Base-by-base conservation (phyloP, 371 early-diverging fungal genomes). In the Nosema muscidifuracis region DNA sequence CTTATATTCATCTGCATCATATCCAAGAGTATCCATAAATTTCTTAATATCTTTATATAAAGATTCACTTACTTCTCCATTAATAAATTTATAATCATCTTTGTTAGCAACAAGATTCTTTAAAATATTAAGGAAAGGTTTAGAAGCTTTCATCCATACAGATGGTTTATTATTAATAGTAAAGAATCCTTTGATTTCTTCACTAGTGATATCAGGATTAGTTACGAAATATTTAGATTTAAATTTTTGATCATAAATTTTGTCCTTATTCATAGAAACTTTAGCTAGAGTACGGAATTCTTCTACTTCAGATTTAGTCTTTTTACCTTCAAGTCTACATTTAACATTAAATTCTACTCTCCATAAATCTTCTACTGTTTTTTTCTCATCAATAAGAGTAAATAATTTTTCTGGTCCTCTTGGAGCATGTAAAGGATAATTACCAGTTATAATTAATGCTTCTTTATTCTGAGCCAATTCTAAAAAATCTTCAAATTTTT, bases 391-490 rank as follows among this genome's bases (percentile, higher is more conserved):
- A 30, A 13, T 34, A 1, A 69, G 51, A 2, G 47, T 69, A 38
- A 26, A 61, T 20, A 51, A 51, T 2, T 61, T 33, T 34, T 69
- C 70, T 34, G 51, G 60, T 51, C 53, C 70, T 7, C 70, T 42
- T 12, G 60, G 70, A 24, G 38, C 47, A 20, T 69, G 70, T 26
- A 51, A 28, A 6, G 70, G 70, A 22, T 61, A 28, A 28, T 58
- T 44, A 20, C 47, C 47, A 12, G 47, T 38, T n/a, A 61, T 61
- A 12, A 69, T 20, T 9, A 18, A 28, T 20, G 20, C 65, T 9
- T 38, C 36, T 43, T 34, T 56, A 6, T 30, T 56, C 28, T 71
- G 72, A 10, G 72, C 63, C 1, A 71, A 36, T 26, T 56, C 31
- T 13, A 55, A 22, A 43, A 65, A 71, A 18, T 55, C 43, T 50